phyloP scores from a whole-genome alignment of 108 stramenopile genomes.

The Conticribra guillardii region DNA sequence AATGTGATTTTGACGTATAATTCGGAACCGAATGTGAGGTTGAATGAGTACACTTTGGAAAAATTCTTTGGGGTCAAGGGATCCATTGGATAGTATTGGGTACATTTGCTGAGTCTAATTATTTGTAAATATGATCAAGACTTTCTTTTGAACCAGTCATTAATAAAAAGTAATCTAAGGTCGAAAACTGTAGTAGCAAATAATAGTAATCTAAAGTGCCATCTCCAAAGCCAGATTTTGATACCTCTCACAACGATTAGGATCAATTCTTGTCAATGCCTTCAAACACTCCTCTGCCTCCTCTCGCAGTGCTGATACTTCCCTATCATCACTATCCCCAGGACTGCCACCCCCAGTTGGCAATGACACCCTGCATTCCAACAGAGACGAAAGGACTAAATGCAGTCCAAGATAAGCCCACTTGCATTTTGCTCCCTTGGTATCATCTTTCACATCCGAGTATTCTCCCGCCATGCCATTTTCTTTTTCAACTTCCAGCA shows the following conservation, averaged over 20 bases:
- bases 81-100: background rate
- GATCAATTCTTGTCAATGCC: slow-evolving; percentile 39
- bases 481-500: slow-evolving; percentile 61
- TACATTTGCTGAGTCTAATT: too few species aligned
- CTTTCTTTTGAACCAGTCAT: too few species aligned
- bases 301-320: slow-evolving; percentile 13
- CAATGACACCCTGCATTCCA: slow-evolving; percentile 13
- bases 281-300: slow-evolving; percentile 41
- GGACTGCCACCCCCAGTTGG: background rate
- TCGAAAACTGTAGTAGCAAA: background rate
- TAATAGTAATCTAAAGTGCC: background rate
- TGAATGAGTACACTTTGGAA: slow-evolving; percentile 30
- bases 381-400: slow-evolving; percentile 41
- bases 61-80: slow-evolving; percentile 40
- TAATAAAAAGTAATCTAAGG: background rate
- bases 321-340: slow-evolving; percentile 4
- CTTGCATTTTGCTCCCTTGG: slow-evolving; percentile 53
- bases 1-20: slow-evolving; percentile 45
- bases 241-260: slow-evolving; percentile 42
- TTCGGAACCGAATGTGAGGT: slow-evolving; percentile 16
- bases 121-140: too few species aligned
- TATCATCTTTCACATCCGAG: slow-evolving; percentile 30
- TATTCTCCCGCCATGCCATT: slow-evolving; percentile 39
- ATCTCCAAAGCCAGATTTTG: slow-evolving; percentile 25
- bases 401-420: slow-evolving; percentile 54